Evolutionary conservation across 805 yeast genomes (phyloP), one percentile per base, ranked within the genome.

Genomic region (Alloascoidea hylecoeti): DNA sequence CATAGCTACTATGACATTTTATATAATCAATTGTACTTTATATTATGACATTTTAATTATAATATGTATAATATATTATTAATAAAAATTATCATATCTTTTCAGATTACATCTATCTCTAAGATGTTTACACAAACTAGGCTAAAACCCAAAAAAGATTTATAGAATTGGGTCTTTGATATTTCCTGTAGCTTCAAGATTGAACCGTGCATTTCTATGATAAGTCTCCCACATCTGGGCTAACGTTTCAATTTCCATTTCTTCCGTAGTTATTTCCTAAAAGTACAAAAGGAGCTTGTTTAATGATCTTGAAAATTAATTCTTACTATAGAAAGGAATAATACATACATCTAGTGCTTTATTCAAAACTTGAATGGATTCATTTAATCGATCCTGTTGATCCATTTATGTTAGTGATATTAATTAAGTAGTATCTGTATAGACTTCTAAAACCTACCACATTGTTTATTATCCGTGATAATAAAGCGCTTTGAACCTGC

Each of bases 161-260:
- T n/a, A n/a, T 23, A 9, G n/a, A 9, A 23, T 9, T 23, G 30
- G 30, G 13, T 23, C 30, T n/a, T 23, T 23, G 9, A 23, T n/a
- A 23, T 23, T 23, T 1, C 73, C 75, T 1, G 84, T 77, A 14
- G 80, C 70, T 33, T 73, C 71, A 34, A 84, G 52, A 46, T 81
- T 79, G 56, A 75, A 81, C 46, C 75, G 75, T 2, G 79, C 75
- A 47, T 78, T 79, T 33, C 76, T 68, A 42, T 72, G 68, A 50
- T 83, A 84, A 46, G 75, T 78, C 39, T 75, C 81, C 83, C 92
- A 81, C 70, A 84, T 72, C 47, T 75, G 81, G 2, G 85, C 69
- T 33, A 81, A 70, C 23, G 80, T 60, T 44, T 81, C 92, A 3
- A 78, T 66, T 38, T 81, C 76, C 51, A 76, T 68, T 49, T 81